phyloP scores from a whole-genome alignment of 768 basidiomycete genomes.

The Thelephora ganbajun region DNA sequence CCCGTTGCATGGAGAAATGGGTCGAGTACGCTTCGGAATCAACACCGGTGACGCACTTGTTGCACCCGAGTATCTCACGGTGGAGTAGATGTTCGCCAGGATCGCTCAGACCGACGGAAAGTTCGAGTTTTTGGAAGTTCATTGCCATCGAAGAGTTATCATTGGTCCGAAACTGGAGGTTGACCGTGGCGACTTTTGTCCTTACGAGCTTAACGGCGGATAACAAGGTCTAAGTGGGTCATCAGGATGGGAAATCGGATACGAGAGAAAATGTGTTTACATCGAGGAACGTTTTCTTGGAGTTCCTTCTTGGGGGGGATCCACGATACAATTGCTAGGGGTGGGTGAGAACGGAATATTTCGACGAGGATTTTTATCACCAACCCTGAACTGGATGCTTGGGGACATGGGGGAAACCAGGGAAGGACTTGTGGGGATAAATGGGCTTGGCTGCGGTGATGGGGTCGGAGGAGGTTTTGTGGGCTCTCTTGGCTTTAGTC shows the following conservation, averaged over 20 bases:
- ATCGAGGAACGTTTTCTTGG: no score
- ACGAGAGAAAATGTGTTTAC: no score
- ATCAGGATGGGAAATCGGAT: constrained; percentile 7
- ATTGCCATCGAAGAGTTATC: constrained; percentile 6
- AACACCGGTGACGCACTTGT: constrained; percentile 13
- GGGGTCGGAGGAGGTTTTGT: neutral
- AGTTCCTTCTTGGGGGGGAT: no score
- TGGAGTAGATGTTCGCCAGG: constrained; percentile 30
- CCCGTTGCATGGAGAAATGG: constrained; percentile 25
- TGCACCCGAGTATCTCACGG: constrained; percentile 36
- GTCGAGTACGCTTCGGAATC: constrained; percentile 32
- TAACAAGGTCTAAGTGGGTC: constrained; percentile 25
- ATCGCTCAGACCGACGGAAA: constrained; percentile 35
- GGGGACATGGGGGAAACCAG: constrained; percentile 1
- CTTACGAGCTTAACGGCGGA: constrained; percentile 29
- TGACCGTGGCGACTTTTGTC: constrained; percentile 31
- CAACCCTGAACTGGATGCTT: constrained; percentile 4
- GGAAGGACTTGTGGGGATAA: constrained; percentile 1
- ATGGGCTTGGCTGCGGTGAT: neutral
- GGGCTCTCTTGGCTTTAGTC: constrained; percentile 6
- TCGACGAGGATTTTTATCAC: constrained; percentile 14
- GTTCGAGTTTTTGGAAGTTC: constrained; percentile 24
- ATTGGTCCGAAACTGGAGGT: constrained; percentile 18
- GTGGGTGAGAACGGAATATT: no score
- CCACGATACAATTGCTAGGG: no score